phyloP scores from a whole-genome alignment of 305 asterid genomes.

The Withania somnifera region DNA sequence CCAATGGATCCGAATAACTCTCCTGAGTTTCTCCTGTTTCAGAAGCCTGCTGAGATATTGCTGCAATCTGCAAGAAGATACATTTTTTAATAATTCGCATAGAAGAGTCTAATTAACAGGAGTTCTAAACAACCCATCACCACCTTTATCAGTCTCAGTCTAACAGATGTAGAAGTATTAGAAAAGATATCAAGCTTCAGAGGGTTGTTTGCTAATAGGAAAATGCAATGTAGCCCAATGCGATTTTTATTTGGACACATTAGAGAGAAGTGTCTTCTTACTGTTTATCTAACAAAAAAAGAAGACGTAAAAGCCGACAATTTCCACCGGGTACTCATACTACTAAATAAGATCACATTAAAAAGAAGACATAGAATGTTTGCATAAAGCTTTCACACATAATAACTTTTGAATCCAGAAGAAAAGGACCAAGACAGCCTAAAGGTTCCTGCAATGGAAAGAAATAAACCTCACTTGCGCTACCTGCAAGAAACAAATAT shows the following conservation, averaged over 20 bases:
- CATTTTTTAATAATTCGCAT: neutral
- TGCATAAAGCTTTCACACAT: neutral
- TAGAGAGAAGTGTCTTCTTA: neutral
- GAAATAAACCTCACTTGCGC: neutral
- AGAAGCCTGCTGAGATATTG: conserved; percentile 71
- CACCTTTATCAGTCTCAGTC: neutral
- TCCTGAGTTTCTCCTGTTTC: conserved; percentile 25
- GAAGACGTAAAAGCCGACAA: neutral
- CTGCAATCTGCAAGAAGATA: conserved; percentile 43
- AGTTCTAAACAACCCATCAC: neutral
- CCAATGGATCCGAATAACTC: conserved; percentile 28
- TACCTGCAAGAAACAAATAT: neutral
- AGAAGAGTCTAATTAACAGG: neutral
- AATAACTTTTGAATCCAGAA: neutral
- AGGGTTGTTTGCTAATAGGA: neutral
- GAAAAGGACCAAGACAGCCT: neutral
- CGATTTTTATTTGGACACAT: neutral
- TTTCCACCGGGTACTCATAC: neutral
- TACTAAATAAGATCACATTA: neutral
- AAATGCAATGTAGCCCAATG: neutral
- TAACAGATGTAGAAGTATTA: neutral
- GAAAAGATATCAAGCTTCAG: neutral
- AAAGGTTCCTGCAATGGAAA: neutral
- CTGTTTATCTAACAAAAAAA: neutral
- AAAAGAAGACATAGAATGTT: neutral